Conservation (phyloP, 495 filamentous ascomycete genomes). For the Penicillium simplicissimum region DNA sequence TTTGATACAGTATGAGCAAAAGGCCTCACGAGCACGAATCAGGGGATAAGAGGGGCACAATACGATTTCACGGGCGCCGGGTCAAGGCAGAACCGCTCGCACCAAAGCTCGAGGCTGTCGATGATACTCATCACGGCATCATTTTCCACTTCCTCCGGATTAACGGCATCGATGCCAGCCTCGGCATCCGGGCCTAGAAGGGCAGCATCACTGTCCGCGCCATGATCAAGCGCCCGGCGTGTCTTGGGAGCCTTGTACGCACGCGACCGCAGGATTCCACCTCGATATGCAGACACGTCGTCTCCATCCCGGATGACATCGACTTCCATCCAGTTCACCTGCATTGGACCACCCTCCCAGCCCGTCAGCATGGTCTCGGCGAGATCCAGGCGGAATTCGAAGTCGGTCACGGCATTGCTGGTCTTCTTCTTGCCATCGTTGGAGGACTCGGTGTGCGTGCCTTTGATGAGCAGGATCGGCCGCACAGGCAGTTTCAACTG, state of each 20-base stretch:
- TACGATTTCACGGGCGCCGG: slow-evolving; percentile 46
- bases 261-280: slow-evolving; percentile 26
- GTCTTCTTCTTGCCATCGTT: slow-evolving; percentile 33
- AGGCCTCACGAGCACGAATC: neutral
- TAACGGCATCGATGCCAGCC: slow-evolving; percentile 3
- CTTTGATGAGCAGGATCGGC: slow-evolving; percentile 35
- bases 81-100: slow-evolving; percentile 42
- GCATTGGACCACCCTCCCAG: slow-evolving; percentile 21
- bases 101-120: slow-evolving; percentile 37
- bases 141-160: neutral
- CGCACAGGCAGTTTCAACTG: slow-evolving; percentile 41
- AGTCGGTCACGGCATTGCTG: slow-evolving; percentile 38
- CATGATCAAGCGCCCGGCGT: neutral
- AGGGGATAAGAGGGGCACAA: neutral
- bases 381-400: slow-evolving; percentile 42
- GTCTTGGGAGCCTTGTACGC: slow-evolving; percentile 19
- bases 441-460: slow-evolving; percentile 34
- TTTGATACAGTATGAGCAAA: neutral
- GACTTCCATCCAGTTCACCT: slow-evolving; percentile 22
- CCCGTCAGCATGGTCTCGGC: slow-evolving; percentile 35
- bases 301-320: slow-evolving; percentile 32
- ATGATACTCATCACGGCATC: slow-evolving; percentile 4
- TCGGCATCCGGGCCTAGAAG: slow-evolving; percentile 13
- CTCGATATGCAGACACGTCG: slow-evolving; percentile 31
- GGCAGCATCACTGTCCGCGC: slow-evolving; percentile 18